Percentiles rank a stretch among this genome's conserved stretches.
phyloP scores from a whole-genome alignment of 768 basidiomycete species.

The Sutorius australiensis region DNA sequence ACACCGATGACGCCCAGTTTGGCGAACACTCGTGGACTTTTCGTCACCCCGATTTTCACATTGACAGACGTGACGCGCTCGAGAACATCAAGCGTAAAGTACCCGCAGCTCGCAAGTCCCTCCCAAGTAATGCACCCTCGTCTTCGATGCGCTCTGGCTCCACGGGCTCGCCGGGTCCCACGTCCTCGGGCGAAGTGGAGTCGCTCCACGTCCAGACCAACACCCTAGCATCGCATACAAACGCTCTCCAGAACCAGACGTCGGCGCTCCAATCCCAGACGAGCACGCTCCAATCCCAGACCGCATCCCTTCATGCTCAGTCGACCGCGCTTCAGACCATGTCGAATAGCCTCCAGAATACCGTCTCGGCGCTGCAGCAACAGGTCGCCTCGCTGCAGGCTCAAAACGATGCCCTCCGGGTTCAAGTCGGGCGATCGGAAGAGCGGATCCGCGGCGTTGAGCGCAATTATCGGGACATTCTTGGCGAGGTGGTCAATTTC shows the following conservation, averaged over 20 bases:
- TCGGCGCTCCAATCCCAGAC: conserved; percentile 27
- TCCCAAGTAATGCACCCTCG: conserved; percentile 25
- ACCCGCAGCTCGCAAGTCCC: conserved; percentile 34
- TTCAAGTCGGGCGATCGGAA: conserved; percentile 37
- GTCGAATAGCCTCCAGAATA: conserved; percentile 25
- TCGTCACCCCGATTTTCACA: conserved; percentile 50
- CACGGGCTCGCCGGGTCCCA: conserved; percentile 27
- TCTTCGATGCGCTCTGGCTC: conserved; percentile 26
- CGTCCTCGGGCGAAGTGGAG: conserved; percentile 23
- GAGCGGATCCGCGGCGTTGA: conserved; percentile 56
- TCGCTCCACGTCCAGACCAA: conserved; percentile 28
- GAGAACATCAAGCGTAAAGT: conserved; percentile 67
- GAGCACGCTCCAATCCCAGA: conserved; percentile 27
- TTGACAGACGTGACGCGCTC: conserved; percentile 50
- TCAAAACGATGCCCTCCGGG: conserved; percentile 31
- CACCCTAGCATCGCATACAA: conserved; percentile 29
- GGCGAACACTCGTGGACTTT: conserved; percentile 58
- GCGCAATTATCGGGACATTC: conserved; percentile 62
- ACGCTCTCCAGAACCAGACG: conserved; percentile 29
- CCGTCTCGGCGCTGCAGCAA: conserved; percentile 27
- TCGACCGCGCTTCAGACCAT: conserved; percentile 31
- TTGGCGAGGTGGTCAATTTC: conserved; percentile 68
- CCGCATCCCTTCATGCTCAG: conserved; percentile 34
- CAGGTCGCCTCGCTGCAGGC: conserved; percentile 26
- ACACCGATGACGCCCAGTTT: conserved; percentile 74